phyloP scores from a whole-genome alignment of 768 basidiomycete genomes.

The Russula compacta region DNA sequence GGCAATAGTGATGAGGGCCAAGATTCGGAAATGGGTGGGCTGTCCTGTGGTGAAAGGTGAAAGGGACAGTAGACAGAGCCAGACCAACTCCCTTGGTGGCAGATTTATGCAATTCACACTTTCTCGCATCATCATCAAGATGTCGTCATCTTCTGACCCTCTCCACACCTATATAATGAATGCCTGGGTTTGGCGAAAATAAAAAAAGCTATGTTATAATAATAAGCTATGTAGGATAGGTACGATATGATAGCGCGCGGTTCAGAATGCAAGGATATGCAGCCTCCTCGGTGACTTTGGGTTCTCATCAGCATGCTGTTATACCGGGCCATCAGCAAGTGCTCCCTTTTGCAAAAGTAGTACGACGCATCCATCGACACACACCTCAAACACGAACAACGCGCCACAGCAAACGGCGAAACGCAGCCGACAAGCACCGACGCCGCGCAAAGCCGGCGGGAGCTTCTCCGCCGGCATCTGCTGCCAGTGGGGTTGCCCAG shows the following conservation, averaged over 20 bases:
- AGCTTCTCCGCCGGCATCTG: not conserved
- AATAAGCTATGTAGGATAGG: not conserved
- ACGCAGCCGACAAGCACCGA: not conserved
- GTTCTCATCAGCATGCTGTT: not conserved
- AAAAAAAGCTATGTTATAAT: not conserved
- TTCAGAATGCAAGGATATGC: slow-evolving; percentile 1
- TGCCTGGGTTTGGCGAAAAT: too few species aligned
- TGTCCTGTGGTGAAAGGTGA: too few species aligned
- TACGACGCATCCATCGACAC: not conserved
- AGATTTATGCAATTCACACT: too few species aligned
- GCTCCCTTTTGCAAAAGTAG: too few species aligned
- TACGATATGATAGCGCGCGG: not conserved
- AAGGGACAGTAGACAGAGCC: too few species aligned
- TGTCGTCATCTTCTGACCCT: too few species aligned
- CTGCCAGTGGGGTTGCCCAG: not conserved
- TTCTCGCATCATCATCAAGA: too few species aligned
- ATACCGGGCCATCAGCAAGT: not conserved
- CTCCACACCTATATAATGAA: too few species aligned
- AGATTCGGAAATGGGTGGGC: too few species aligned
- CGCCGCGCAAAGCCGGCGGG: not conserved
- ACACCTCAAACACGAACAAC: slow-evolving; percentile 3
- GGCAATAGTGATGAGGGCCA: too few species aligned
- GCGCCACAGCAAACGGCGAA: not conserved
- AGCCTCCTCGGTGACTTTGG: not conserved
- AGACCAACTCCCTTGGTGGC: too few species aligned